Base-by-base conservation (phyloP, 169 alveolate genomes). In the Cryptosporidium ryanae region DNA sequence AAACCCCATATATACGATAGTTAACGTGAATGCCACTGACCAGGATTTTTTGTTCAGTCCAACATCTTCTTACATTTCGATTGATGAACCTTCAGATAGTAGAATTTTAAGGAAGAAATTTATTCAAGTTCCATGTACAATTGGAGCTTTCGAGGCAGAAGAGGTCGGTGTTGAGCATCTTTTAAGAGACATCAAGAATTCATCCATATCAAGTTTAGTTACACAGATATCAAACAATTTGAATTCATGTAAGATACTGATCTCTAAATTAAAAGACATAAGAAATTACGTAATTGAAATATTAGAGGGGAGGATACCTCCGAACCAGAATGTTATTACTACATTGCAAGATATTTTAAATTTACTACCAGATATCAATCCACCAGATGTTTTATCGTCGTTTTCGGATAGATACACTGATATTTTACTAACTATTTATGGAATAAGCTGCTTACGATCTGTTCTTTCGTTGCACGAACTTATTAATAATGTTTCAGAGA, bases 131-230 rank as follows among this genome's bases (percentile, higher is more conserved):
- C 97, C 98, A 12, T 93, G 97, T 15, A 92, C 97, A 21, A 96
- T 97, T 90, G 99, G 98, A 48, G 99, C 99, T n/a, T 93, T 95
- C 50, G 99, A 97, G 89, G 99, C 99, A 10, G 99, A 98, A 90
- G 98, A 98, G 84, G 99, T 98, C 5, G 99, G 99, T 18, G 98
- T 98, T 44, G 99, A 98, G 91, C 99, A 97, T 90, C 93, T 98
- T 18, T 93, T 98, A 64, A 95, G 99, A 81, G 99, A 98, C 90
- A 91, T 97, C 64, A 97, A 97, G 82, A 98, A 97, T 83, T 96
- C 96, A 1, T 95, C 99, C 68, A 93, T 96, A 10, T 96, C 98
- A 17, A 95, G 98, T 17, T 91, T 96, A 25, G 96, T 98, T 32
- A 96, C 96, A 55, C 82, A 66, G 87, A 95, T 92, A 29, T 94